These are phyloP conservation scores for Fusarium virguliforme DNA, from an alignment of 2,329 filamentous ascomycete species.

Conservation along the genomic window DNA sequence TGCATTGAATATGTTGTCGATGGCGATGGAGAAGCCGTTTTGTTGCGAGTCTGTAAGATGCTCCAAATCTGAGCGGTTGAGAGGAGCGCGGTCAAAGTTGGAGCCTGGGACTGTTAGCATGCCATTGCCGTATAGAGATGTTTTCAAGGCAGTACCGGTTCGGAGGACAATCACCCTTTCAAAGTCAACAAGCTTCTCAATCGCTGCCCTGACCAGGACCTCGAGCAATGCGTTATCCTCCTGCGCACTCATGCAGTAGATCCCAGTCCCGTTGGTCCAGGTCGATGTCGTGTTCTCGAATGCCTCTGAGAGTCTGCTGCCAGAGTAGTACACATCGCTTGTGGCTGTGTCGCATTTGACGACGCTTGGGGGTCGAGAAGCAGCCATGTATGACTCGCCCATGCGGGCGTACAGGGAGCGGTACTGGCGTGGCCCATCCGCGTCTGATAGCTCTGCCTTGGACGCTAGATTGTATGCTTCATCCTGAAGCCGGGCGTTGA, in stretches of 20 bases:
- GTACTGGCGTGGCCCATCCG: conserved; percentile 65
- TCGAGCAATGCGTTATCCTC: conserved; percentile 81
- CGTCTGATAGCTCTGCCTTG: conserved; percentile 69
- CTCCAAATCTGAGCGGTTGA: conserved; percentile 68
- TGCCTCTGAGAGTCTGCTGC: conserved; percentile 71
- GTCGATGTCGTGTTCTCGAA: conserved; percentile 77
- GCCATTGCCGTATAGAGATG: neutral
- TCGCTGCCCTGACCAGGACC: conserved; percentile 73
- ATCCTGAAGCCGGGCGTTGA: conserved; percentile 72
- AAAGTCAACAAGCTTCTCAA: conserved; percentile 75
- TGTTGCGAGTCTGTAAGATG: conserved; percentile 75
- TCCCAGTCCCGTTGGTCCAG: conserved; percentile 77
- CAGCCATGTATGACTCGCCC: conserved; percentile 60
- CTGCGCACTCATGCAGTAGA: conserved; percentile 80
- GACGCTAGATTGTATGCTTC: conserved; percentile 67
- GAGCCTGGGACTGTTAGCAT: conserved; percentile 61
- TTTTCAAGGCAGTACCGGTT: conserved; percentile 59
- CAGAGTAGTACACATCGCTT: conserved; percentile 81
- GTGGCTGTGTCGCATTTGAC: conserved; percentile 78
- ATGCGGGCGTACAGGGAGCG: conserved; percentile 67
- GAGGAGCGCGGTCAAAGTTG: conserved; percentile 80
- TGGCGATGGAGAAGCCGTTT: conserved; percentile 75
- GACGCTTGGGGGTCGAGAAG: conserved; percentile 67
- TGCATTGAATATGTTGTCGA: conserved; percentile 77
- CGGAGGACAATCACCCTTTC: conserved; percentile 78